Conservation (phyloP, 345 rosid species). For the Arabidopsis arenosa region DNA sequence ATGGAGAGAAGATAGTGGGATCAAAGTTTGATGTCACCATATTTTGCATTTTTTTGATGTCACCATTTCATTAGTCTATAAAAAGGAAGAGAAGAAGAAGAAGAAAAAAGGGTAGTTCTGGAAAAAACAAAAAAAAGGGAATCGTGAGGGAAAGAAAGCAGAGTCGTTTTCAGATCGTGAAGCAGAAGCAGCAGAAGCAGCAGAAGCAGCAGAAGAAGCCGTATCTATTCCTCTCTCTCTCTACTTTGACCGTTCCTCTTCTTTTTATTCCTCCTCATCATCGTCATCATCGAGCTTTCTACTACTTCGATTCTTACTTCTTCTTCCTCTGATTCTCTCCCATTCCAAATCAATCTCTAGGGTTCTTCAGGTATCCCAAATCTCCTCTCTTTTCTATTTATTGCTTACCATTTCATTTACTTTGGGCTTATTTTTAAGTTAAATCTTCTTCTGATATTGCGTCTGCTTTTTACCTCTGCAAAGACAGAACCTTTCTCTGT, state of each 20-base stretch:
- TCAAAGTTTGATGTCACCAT: too few species aligned
- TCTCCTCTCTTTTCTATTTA: not conserved
- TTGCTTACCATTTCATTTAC: not conserved
- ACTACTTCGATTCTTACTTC: constrained; percentile 30
- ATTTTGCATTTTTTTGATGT: not conserved
- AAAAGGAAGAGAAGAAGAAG: not conserved
- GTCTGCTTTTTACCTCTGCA: constrained; percentile 41
- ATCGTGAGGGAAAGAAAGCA: constrained; percentile 39
- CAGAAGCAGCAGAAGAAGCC: constrained; percentile 21
- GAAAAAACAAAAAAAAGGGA: not conserved
- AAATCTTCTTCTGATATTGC: constrained; percentile 3
- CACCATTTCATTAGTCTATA: not conserved
- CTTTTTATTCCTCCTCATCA: constrained; percentile 22
- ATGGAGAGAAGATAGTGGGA: too few species aligned
- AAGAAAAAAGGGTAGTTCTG: constrained; percentile 22
- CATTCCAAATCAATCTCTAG: constrained; percentile 33
- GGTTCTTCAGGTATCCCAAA: constrained; percentile 38
- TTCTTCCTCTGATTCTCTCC: constrained; percentile 21
- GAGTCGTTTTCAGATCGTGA: constrained; percentile 50
- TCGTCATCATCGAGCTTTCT: constrained; percentile 22
- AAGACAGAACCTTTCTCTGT: constrained; percentile 38
- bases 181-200: constrained; percentile 21
- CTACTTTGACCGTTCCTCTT: constrained; percentile 52
- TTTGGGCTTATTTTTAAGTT: constrained; percentile 33
- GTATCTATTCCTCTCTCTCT: constrained; percentile 40